Evolutionary conservation across 2,329 filamentous ascomycete species (phyloP), one percentile per base, ranked within the genome.

Genomic region (Capronia epimyces): DNA sequence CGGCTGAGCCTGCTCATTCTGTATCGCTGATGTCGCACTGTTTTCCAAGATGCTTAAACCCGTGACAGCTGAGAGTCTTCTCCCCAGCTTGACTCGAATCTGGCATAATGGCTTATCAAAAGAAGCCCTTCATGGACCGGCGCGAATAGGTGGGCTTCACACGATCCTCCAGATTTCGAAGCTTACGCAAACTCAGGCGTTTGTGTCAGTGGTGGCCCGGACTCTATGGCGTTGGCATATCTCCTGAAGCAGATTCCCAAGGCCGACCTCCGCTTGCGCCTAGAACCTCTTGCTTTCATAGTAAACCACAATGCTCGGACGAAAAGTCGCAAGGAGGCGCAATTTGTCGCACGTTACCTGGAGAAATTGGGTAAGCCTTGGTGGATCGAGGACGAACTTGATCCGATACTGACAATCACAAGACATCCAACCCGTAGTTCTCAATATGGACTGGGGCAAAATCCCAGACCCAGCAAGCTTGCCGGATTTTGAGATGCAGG

Each of bases 221-320:
- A 98, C 68, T 97, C 91, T n/a, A 98, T 97, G 90, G 91, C 91
- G 22, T 75, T 98, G 53, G 89, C 89, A 49, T 82, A 75, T 53
- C 77, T 97, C 29, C 87, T 86, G 65, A 76, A 75, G 43, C 68
- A 72, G 40, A 62, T 78, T 49, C 18, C 59, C 61, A 41, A 59
- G 54, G 42, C 47, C 46, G 39, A 46, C 31, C 58, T 58, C 10
- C 51, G 52, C 44, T 37, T 66, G 25, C 24, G 3, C 5, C 43
- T 51, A 50, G 40, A 65, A 12, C 70, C 78, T 16, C 74, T 72
- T 39, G 80, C 75, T 0, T 80, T 83, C 60, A 76, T 84, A 29
- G 77, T 84, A 10, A 79, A 84, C 58, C 81, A 84, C 62, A 71
- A 72, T 53, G 71, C 75, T n/a, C 73, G 81, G n/a, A 56, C 67